Base-by-base conservation (phyloP, 176 grass and related monocot genomes). In the Canna indica region DNA sequence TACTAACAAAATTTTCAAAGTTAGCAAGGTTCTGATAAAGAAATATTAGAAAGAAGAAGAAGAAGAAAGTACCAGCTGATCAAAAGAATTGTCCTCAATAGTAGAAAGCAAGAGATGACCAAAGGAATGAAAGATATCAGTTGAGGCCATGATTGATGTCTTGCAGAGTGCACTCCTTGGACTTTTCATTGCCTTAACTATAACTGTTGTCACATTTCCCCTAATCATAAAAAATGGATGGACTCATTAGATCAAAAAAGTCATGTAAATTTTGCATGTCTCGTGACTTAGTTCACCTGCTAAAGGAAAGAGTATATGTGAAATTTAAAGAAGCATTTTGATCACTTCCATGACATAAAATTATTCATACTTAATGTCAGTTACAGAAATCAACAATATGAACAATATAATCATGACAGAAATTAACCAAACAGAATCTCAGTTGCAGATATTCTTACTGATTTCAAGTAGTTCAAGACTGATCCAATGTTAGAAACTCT, bases 111-210 rank as follows among this genome's bases (percentile, higher is more conserved):
- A 64, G 32, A 73, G 62, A 56, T 80, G 69, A 39, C 82, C 82
- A 70, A 86, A 85, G 61, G 60, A 75, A 66, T 36, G 52, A 70
- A 99, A 99, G 15, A 99, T 78, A 79, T 94, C 90, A 0, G 82
- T 46, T 68, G 86, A 93, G 14, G 95, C 84, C 90, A 99, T 94
- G 47, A 99, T 79, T 48, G 90, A 85, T 59, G 95, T 94, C 80
- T 94, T 99, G 10, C 83, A 78, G 70, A 99, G 82, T 62, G 95
- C 87, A 78, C 95, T 99, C 28, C 95, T 91, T 31, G 95, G 95
- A 78, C 13, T 99, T 76, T 94, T 99, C 90, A 99, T 90, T 76
- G 89, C 81, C 80, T 88, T 99, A 65, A 86, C 86, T 2, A 93
- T 64, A 24, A 86, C 80, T 47, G 82, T 53, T 39, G 85, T 70